phyloP scores from a whole-genome alignment of 345 rosid genomes.

The Viola odorata region DNA sequence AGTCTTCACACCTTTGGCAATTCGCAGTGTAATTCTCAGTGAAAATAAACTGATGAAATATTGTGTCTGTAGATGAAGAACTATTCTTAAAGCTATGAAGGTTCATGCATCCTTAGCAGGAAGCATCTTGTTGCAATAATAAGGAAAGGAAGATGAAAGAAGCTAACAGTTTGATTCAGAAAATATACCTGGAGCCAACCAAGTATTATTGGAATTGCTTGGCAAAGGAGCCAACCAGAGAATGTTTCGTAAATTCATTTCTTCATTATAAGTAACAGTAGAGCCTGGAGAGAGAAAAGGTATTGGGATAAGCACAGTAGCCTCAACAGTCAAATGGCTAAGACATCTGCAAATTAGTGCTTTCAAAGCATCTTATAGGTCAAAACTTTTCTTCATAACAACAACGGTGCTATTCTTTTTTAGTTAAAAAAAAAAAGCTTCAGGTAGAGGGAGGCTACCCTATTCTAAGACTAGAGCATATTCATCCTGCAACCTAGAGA shows the following conservation, averaged over 20 bases:
- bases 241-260: conserved; percentile 85
- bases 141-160: background rate
- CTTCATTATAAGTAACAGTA: conserved; percentile 51
- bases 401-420: no score
- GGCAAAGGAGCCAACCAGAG: conserved; percentile 95
- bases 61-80: no score
- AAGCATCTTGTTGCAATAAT: background rate
- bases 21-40: background rate
- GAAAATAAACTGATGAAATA: background rate
- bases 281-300: conserved; percentile 43
- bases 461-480: no score
- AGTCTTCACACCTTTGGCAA: background rate
- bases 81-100: background rate
- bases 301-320: background rate
- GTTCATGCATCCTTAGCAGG: background rate
- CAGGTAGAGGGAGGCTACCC: no score
- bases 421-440: no score
- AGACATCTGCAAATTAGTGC: background rate
- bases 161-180: conserved; percentile 1
- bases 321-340: background rate
- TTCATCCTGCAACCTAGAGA: no score
- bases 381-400: no score
- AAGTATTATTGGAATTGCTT: conserved; percentile 37
- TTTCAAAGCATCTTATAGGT: no score
- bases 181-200: conserved; percentile 74